A percentile compares a stretch with the other conserved stretches of the same genome.
Evolutionary conservation across 2,329 filamentous ascomycete species (phyloP).

Genomic region (Penicillium freii): DNA sequence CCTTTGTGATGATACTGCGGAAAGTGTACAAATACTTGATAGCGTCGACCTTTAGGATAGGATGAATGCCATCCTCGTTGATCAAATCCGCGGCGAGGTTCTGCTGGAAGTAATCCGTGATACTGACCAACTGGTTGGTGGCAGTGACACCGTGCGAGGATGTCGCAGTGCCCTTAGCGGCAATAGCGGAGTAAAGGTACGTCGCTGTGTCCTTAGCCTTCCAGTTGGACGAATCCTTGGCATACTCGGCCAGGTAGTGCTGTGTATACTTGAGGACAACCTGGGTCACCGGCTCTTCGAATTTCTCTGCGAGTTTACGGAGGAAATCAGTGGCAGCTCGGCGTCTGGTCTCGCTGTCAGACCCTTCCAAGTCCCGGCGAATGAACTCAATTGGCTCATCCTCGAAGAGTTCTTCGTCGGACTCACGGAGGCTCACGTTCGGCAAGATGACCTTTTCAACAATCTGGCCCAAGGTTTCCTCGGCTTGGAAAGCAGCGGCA

Average conservation of each 20-base stretch:
- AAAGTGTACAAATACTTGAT: conserved; percentile 98
- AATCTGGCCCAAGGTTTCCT: conserved; percentile 75
- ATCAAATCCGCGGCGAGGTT: conserved; percentile 88
- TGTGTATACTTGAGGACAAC: conserved; percentile 86
- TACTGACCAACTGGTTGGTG: conserved; percentile 81
- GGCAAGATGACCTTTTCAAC: conserved; percentile 95
- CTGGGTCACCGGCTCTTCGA: conserved; percentile 77
- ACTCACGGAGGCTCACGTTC: conserved; percentile 86
- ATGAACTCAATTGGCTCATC: conserved; percentile 99
- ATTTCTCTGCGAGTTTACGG: conserved; percentile 81
- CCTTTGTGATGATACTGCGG: conserved; percentile 86
- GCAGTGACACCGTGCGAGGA: conserved; percentile 85
- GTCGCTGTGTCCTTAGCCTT: conserved; percentile 98
- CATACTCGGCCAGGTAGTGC: conserved; percentile 74
- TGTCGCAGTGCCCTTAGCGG: conserved; percentile 85
- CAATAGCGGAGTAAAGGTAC: conserved; percentile 91
- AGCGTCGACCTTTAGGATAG: conserved; percentile 92
- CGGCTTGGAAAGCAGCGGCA: conserved; percentile 79
- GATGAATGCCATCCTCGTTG: conserved; percentile 65
- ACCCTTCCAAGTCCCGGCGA: conserved; percentile 88
- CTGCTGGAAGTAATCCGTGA: conserved; percentile 92
- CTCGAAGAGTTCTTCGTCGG: conserved; percentile 93
- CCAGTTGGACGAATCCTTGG: conserved; percentile 74
- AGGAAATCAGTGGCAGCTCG: conserved; percentile 94
- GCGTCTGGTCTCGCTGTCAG: conserved; percentile 88